Evolutionary conservation across 257 asterid genomes (phyloP).

Genomic region (Solanum dulcamara): DNA sequence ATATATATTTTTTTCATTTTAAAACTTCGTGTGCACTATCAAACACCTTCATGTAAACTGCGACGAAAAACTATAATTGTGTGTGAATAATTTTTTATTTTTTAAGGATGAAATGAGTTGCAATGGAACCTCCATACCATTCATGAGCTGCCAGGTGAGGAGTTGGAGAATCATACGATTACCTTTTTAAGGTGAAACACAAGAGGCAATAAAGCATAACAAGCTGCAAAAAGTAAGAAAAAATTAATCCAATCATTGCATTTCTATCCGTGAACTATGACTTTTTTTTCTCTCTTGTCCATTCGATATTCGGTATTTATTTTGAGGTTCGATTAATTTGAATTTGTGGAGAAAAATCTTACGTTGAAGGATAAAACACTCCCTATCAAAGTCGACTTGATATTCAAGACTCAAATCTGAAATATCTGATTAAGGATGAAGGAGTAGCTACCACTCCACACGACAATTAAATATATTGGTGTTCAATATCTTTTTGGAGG

Average conservation of each 20-base stretch:
- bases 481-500: too few species aligned
- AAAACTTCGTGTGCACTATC: too few species aligned
- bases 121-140: neutral
- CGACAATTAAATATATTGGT: neutral
- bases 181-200: neutral
- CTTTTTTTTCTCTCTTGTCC: neutral
- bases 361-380: neutral
- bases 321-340: neutral
- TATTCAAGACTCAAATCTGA: neutral
- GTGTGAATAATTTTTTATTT: too few species aligned
- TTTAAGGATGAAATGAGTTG: neutral
- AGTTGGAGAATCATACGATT: neutral
- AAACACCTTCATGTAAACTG: too few species aligned
- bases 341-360: neutral
- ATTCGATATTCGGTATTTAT: neutral
- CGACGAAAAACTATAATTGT: too few species aligned
- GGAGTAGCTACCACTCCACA: neutral
- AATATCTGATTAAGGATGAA: neutral
- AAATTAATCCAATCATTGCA: neutral
- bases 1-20: too few species aligned
- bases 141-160: neutral
- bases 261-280: neutral
- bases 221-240: neutral
- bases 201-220: neutral
- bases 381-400: too few species aligned